A percentile compares a stretch with the other conserved stretches of the same genome.
Conservation (phyloP, 139 green algal species). For the Dunaliella primolecta region DNA sequence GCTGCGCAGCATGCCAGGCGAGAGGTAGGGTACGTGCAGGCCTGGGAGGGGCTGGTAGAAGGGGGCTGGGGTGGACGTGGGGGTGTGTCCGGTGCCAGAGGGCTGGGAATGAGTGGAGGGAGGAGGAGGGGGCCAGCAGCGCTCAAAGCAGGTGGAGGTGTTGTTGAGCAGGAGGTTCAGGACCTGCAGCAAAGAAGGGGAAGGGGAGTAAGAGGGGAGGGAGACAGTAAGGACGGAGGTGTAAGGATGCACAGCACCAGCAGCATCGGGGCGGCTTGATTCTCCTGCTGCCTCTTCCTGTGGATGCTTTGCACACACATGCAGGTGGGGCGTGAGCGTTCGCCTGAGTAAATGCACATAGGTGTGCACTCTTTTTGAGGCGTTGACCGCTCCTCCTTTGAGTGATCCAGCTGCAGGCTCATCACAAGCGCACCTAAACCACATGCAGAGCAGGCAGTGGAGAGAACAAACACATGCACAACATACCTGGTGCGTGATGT, state of each 20-base stretch:
- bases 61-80: neutral
- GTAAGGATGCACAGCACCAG: neutral
- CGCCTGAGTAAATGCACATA: no score
- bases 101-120: neutral
- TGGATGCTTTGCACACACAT: no score
- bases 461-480: neutral
- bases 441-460: no score
- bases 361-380: no score
- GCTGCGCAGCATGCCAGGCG: neutral
- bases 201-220: no score
- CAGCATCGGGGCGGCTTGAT: no score
- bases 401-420: no score
- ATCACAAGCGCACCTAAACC: no score
- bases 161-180: conserved; percentile 12
- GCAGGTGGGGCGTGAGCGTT: no score
- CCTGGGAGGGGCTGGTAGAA: neutral
- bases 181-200: conserved; percentile 3
- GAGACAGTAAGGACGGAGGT: neutral
- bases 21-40: conserved; percentile 25
- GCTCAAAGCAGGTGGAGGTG: conserved; percentile 3
- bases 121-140: neutral
- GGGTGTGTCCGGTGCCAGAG: neutral
- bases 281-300: no score
- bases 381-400: no score
- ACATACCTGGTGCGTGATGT: conserved; percentile 16